A percentile compares a stretch with the other conserved stretches of the same genome.
Conservation (phyloP, 2,329 filamentous ascomycete species). For the Albifimbria verrucaria region DNA sequence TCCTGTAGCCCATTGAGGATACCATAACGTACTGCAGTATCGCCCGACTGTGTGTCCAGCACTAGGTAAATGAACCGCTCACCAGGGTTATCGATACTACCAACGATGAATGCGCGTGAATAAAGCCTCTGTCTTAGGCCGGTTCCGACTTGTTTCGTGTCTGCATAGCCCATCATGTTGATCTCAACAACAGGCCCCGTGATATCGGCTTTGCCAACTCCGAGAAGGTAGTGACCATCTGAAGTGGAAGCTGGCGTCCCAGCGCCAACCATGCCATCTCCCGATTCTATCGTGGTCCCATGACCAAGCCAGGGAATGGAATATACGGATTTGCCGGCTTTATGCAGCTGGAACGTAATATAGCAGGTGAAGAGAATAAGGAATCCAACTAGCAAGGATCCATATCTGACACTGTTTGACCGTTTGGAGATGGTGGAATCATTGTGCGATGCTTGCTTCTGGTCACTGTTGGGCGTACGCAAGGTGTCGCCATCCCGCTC, state of each 20-base stretch:
- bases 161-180: conserved; percentile 86
- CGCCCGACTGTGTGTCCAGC: conserved; percentile 80
- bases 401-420: neutral
- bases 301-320: neutral
- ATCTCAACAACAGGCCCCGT: conserved; percentile 79
- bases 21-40: conserved; percentile 81
- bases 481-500: neutral
- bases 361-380: neutral
- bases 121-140: conserved; percentile 83
- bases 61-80: conserved; percentile 83
- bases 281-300: neutral
- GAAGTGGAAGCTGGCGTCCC: conserved; percentile 4
- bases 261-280: neutral
- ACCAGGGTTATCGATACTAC: conserved; percentile 57
- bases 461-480: neutral
- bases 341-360: neutral
- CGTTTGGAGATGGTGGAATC: neutral
- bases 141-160: conserved; percentile 72
- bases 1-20: conserved; percentile 68
- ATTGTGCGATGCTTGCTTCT: neutral
- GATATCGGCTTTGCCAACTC: conserved; percentile 52
- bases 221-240: conserved; percentile 39
- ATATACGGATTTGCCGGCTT: neutral
- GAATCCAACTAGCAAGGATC: neutral
- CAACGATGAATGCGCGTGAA: conserved; percentile 83